phyloP scores from a whole-genome alignment of 305 asterid genomes.

The Fraxinus floribunda region DNA sequence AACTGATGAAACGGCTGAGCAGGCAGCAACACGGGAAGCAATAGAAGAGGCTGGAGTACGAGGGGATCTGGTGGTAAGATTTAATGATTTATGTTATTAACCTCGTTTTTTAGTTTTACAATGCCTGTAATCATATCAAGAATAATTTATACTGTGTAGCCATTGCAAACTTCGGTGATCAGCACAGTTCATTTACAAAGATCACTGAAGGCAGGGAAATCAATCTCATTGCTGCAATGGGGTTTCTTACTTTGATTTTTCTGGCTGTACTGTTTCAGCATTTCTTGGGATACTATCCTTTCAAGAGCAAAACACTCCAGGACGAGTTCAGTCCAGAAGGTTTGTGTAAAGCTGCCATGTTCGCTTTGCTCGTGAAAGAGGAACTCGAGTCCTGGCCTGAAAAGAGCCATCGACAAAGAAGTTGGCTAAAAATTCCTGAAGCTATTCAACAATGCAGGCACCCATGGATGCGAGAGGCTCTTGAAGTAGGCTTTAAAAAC shows the following conservation, averaged over 20 bases:
- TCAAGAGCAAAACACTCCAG: conserved; percentile 82
- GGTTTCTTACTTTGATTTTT: not conserved
- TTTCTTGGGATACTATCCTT: conserved; percentile 59
- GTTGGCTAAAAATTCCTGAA: conserved; percentile 66
- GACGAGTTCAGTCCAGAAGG: conserved; percentile 83
- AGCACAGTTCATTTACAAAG: not conserved
- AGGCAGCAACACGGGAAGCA: conserved; percentile 89
- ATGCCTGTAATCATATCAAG: not conserved
- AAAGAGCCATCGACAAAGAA: conserved; percentile 60
- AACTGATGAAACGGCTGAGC: conserved; percentile 89
- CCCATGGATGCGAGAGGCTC: conserved; percentile 83
- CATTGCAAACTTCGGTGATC: not conserved
- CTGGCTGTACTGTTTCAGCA: conserved; percentile 45
- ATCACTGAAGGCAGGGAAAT: not conserved
- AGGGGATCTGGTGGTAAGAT: conserved; percentile 74
- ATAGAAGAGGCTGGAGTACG: conserved; percentile 97
- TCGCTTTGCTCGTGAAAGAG: conserved; percentile 69
- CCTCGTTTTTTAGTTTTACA: not conserved
- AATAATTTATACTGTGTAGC: not conserved
- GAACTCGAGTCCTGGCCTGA: conserved; percentile 85
- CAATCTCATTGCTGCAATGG: not conserved
- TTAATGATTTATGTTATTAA: not conserved
- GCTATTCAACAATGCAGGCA: conserved; percentile 67
- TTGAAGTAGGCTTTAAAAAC: conserved; percentile 59
- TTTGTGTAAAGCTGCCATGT: conserved; percentile 80